phyloP scores from a whole-genome alignment of 192 early-diverging fungal species.

The Coemansia sp. region DNA sequence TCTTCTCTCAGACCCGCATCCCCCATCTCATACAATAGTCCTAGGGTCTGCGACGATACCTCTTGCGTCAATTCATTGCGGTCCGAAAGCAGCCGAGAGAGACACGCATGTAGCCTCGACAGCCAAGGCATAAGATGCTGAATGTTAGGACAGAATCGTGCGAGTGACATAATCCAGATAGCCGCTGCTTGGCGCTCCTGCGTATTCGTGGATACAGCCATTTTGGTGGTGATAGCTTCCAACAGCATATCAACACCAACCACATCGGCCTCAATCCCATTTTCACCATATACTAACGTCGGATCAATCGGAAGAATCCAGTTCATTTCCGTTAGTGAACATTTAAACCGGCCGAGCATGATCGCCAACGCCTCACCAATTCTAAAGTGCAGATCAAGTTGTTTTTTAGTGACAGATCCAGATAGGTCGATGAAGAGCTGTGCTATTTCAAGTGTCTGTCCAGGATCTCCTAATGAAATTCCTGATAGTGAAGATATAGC shows the following conservation, averaged over 20 bases:
- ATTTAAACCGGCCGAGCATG: constrained; percentile 35
- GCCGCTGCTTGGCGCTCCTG: constrained; percentile 45
- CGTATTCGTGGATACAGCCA: constrained; percentile 28
- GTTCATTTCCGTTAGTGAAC: constrained; percentile 23
- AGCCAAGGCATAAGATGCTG: constrained; percentile 51
- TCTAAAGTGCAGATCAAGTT: constrained; percentile 82
- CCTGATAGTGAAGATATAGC: constrained; percentile 70
- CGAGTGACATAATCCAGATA: constrained; percentile 39
- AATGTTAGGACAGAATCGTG: constrained; percentile 32
- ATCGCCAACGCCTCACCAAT: constrained; percentile 78
- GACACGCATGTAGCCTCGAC: constrained; percentile 69
- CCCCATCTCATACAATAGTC: constrained; percentile 41
- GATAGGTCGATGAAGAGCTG: constrained; percentile 61
- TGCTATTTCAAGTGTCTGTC: constrained; percentile 33
- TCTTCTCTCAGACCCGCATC: constrained; percentile 31
- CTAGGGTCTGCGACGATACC: constrained; percentile 37
- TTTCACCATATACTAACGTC: constrained; percentile 16
- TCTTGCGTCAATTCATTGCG: constrained; percentile 66
- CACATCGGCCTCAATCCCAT: constrained; percentile 17
- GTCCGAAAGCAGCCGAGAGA: constrained; percentile 76
- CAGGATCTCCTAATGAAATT: constrained; percentile 55
- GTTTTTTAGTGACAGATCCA: constrained; percentile 62
- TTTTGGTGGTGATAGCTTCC: constrained; percentile 10
- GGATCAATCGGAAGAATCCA: constrained; percentile 42
- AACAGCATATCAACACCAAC: constrained; percentile 21